Evolutionary conservation across 2,329 filamentous ascomycete species (phyloP).

Genomic region (Alternaria sp.): DNA sequence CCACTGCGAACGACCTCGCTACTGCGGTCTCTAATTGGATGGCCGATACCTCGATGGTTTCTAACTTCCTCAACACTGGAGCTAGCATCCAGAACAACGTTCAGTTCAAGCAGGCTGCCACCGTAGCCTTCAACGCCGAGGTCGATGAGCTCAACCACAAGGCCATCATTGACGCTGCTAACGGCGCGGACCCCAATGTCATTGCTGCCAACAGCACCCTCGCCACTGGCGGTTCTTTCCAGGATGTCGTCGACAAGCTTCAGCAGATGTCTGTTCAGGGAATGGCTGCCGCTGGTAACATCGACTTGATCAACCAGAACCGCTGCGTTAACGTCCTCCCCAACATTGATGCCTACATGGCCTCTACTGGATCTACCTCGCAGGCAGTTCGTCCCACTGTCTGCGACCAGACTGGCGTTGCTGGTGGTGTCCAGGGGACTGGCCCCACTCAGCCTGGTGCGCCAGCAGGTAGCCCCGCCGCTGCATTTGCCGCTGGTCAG

Average conservation of each 20-base stretch:
- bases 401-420: slow-evolving; percentile 44
- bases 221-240: slow-evolving; percentile 45
- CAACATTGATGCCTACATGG: slow-evolving; percentile 48
- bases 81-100: slow-evolving; percentile 42
- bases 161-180: slow-evolving; percentile 43
- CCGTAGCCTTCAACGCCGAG: slow-evolving; percentile 47
- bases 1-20: slow-evolving; percentile 36
- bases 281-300: slow-evolving; percentile 38
- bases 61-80: slow-evolving; percentile 47
- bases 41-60: slow-evolving; percentile 49
- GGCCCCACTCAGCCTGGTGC: slow-evolving; percentile 39
- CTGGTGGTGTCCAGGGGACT: slow-evolving; percentile 39
- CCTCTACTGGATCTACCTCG: slow-evolving; percentile 38
- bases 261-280: slow-evolving; percentile 46
- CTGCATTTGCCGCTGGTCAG: slow-evolving; percentile 38
- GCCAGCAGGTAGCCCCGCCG: slow-evolving; percentile 38
- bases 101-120: slow-evolving; percentile 46
- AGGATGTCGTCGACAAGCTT: slow-evolving; percentile 49
- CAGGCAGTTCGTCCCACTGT: slow-evolving; percentile 40
- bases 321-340: slow-evolving; percentile 46
- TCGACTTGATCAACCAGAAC: slow-evolving; percentile 48
- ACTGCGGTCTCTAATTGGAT: slow-evolving; percentile 48
- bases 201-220: slow-evolving; percentile 48
- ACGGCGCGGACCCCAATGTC: slow-evolving; percentile 34
- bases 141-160: slow-evolving; percentile 50